A percentile compares a stretch with the other conserved stretches of the same genome.
These are phyloP conservation scores for Cladobotryum mycophilum DNA, from an alignment of 2,329 filamentous ascomycete genomes.

Conservation along the genomic window DNA sequence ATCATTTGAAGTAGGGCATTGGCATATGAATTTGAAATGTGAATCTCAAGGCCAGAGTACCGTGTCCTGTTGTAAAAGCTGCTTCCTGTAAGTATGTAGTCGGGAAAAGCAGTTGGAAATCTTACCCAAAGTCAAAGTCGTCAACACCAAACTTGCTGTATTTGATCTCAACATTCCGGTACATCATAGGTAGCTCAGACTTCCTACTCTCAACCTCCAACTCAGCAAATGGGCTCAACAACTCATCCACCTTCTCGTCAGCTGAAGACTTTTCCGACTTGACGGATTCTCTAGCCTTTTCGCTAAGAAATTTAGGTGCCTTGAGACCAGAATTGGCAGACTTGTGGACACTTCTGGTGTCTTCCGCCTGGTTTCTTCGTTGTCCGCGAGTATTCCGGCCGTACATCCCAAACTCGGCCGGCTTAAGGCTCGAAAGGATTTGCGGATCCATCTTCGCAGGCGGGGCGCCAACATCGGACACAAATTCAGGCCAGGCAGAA, in stretches of 20 bases:
- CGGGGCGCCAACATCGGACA: conserved; percentile 81
- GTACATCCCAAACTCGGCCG: conserved; percentile 69
- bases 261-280: conserved; percentile 37
- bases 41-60: conserved; percentile 89
- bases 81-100: conserved; percentile 14
- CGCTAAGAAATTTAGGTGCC: conserved; percentile 88
- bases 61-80: conserved; percentile 92
- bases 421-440: conserved; percentile 61
- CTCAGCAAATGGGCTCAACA: conserved; percentile 59
- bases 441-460: conserved; percentile 67
- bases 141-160: conserved; percentile 99
- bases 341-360: conserved; percentile 60
- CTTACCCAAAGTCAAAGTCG: conserved; percentile 92
- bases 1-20: conserved; percentile 88
- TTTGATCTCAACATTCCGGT: conserved; percentile 93
- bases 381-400: conserved; percentile 69
- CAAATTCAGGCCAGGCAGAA: conserved; percentile 82
- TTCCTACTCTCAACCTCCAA: conserved; percentile 67
- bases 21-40: conserved; percentile 94
- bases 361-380: conserved; percentile 76
- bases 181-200: conserved; percentile 79
- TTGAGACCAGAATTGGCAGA: conserved; percentile 54
- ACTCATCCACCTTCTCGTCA: conserved; percentile 47
- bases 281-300: conserved; percentile 70
- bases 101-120: conserved; percentile 2